phyloP scores from a whole-genome alignment of 2,329 filamentous ascomycete species.

The Huntiella savannae region DNA sequence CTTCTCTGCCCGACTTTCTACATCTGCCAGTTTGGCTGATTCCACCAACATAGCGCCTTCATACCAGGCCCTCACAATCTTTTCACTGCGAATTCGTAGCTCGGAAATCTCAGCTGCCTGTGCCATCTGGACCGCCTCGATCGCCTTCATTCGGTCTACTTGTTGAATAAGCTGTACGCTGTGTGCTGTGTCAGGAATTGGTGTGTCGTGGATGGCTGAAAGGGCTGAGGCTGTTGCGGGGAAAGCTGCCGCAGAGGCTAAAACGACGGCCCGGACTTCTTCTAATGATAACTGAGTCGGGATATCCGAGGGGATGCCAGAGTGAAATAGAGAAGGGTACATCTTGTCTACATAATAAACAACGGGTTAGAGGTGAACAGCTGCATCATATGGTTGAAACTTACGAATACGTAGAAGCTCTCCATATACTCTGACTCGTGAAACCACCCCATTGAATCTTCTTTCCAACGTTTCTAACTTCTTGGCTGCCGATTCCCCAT shows the following conservation, averaged over 20 bases:
- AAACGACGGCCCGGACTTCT: conserved; percentile 34
- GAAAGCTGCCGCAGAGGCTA: conserved; percentile 36
- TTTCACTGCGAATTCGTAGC: conserved; percentile 44
- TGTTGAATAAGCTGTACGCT: conserved; percentile 38
- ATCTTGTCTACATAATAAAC: conserved; percentile 25
- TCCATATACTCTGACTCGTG: conserved; percentile 34
- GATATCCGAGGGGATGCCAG: conserved; percentile 25
- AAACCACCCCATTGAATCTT: conserved; percentile 31
- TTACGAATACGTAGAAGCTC: conserved; percentile 42
- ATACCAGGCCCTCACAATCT: conserved; percentile 50
- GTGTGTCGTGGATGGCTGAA: conserved; percentile 35
- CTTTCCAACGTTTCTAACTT: conserved; percentile 33
- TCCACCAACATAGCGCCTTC: conserved; percentile 49
- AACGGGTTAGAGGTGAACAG: background rate
- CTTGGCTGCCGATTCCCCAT: conserved; percentile 23
- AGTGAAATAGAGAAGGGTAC: conserved; percentile 35
- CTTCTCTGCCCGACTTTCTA: conserved; percentile 46
- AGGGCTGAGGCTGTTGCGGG: conserved; percentile 36
- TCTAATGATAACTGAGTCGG: conserved; percentile 32
- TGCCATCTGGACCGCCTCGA: conserved; percentile 39
- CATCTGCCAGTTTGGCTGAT: conserved; percentile 49
- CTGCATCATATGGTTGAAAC: conserved; percentile 14
- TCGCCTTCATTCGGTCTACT: conserved; percentile 40
- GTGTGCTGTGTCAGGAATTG: conserved; percentile 34
- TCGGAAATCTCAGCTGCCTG: conserved; percentile 44